Evolutionary conservation across 345 rosid species (phyloP), one percentile per base, ranked within the genome.

Genomic region (Rhizophora mangle): DNA sequence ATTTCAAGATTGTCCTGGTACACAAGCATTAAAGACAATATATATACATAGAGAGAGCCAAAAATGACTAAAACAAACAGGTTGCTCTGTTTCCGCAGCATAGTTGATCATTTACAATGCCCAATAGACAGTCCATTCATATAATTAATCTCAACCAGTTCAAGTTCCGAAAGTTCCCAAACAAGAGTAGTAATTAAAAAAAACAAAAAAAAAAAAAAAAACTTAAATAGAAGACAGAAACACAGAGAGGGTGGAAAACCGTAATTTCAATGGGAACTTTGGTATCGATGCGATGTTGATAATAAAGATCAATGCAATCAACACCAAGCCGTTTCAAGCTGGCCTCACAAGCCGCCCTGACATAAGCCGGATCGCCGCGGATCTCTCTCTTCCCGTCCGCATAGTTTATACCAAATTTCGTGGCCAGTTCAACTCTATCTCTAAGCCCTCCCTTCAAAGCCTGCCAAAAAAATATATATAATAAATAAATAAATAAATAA

Each of bases 371-470:
- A 66, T 87, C 89, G 0, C 88, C 95, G 4, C 72, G 72, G 6
- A 82, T 31, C 60, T 53, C 76, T 13, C 37, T 16, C 3, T 63
- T 76, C 31, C 85, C 86, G 8, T 67, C 81, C 39, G 52, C 57
- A 10, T 22, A 54, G 22, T 4, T 36, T 39, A 81, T 10, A 0
- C 84, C 91, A 66, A 87, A 89, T 34, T 89, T 87, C n/a, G 91
- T 83, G 0, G 90, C 96, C 68, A 90, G 34, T 49, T 86, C 85
- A 61, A 83, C 89, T 57, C 64, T 85, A 36, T 77, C 81, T 32
- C 94, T 82, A 21, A 75, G n/a, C 29, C 76, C 85, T 73, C 83
- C 93, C 63, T 86, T 84, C 68, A 90, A 64, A 60, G 96, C 90
- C 83, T 85, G 69, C 20, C 62, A 21, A 60, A 21, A 31, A 46